These are phyloP conservation scores for Cercospora nicotianae DNA, from an alignment of 2,329 filamentous ascomycete genomes.

Conservation along the genomic window DNA sequence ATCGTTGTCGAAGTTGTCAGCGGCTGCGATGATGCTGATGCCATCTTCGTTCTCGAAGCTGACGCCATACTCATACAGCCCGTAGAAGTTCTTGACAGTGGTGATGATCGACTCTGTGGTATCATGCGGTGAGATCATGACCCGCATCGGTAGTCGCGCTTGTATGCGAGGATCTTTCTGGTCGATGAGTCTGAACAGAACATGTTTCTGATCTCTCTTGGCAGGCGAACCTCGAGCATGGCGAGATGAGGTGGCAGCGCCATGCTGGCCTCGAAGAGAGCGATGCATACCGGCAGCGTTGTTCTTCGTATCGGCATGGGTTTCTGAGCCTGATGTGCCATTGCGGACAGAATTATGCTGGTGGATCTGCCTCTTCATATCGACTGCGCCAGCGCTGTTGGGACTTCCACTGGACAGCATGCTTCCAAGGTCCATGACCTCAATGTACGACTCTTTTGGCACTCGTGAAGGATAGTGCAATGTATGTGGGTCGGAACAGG, in stretches of 20 bases:
- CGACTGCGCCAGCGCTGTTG: constrained; percentile 26
- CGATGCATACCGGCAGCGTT: constrained; percentile 25
- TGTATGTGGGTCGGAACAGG: constrained; percentile 20
- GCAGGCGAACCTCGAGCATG: constrained; percentile 36
- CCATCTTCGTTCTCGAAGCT: constrained; percentile 91
- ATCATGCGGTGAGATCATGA: constrained; percentile 92
- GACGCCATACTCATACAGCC: constrained; percentile 85
- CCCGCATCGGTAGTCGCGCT: constrained; percentile 77
- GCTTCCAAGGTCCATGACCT: constrained; percentile 41
- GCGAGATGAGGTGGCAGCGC: constrained; percentile 26
- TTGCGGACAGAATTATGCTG: constrained; percentile 41
- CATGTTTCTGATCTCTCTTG: constrained; percentile 61
- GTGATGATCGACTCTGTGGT: constrained; percentile 97
- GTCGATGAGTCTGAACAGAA: constrained; percentile 72
- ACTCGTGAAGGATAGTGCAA: constrained; percentile 8
- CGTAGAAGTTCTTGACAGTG: constrained; percentile 98
- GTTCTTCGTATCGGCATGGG: constrained; percentile 16
- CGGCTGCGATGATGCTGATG: constrained; percentile 88
- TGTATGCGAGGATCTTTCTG: constrained; percentile 39
- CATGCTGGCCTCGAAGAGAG: constrained; percentile 25
- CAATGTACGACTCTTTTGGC: constrained; percentile 16
- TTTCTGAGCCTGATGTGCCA: constrained; percentile 23
- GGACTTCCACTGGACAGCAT: constrained; percentile 36
- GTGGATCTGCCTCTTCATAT: constrained; percentile 36
- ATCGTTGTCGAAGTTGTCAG: constrained; percentile 90